Evolutionary conservation across 1,284 basidiomycete species (phyloP).

Genomic region (Fomitiporia mediterranea): DNA sequence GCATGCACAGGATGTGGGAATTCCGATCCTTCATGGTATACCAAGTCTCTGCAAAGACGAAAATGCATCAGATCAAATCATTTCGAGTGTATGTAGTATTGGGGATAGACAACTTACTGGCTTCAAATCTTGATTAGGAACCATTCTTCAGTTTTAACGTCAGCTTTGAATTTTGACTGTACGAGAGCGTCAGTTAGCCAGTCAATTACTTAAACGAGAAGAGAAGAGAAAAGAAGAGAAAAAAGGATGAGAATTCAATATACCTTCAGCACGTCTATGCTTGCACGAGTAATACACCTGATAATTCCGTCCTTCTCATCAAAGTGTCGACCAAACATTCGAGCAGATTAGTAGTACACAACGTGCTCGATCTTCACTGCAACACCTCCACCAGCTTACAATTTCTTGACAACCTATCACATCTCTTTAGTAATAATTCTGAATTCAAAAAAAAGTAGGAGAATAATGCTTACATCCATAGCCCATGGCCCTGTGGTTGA

Average conservation of each 20-base stretch:
- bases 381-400: slow-evolving; percentile 91
- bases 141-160: slow-evolving; percentile 93
- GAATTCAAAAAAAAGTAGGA: slow-evolving; percentile 16
- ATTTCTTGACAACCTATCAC: slow-evolving; percentile 86
- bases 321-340: slow-evolving; percentile 93
- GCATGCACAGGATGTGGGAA: neutral
- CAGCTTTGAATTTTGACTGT: slow-evolving; percentile 82
- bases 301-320: slow-evolving; percentile 95
- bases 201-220: too few relatives aligned
- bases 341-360: slow-evolving; percentile 91
- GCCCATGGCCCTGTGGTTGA: slow-evolving; percentile 91
- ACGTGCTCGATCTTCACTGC: slow-evolving; percentile 99
- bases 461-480: slow-evolving; percentile 53
- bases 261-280: slow-evolving; percentile 93
- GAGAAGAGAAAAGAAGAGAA: neutral
- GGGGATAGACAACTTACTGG: slow-evolving; percentile 55
- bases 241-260: too few relatives aligned
- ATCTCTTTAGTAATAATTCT: slow-evolving; percentile 31
- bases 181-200: slow-evolving; percentile 20
- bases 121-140: slow-evolving; percentile 90
- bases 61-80: too few relatives aligned
- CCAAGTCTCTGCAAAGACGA: slow-evolving; percentile 8
- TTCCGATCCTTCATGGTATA: slow-evolving; percentile 3
- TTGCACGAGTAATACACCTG: slow-evolving; percentile 86
- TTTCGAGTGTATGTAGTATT: too few relatives aligned